Evolutionary conservation across 345 rosid genomes (phyloP), one percentile per base, ranked within the genome.

Genomic region (Reutealis trisperma): DNA sequence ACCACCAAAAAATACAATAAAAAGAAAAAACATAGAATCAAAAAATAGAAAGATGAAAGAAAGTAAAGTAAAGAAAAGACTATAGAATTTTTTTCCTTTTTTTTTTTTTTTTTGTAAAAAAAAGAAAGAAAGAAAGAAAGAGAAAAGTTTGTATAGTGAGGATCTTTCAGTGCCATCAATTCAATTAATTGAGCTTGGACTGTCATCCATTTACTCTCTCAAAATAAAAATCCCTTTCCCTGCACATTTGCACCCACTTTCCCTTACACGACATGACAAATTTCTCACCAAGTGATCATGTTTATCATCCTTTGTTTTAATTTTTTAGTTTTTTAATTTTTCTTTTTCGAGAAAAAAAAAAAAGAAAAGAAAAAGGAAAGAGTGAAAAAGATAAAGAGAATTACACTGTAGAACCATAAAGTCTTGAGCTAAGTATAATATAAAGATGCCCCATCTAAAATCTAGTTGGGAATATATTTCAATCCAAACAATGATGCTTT

Each of bases 161-260:
- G 85, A 80, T 69, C 78, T 81, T 84, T 84, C 75, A 81, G 87
- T 82, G 89, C 73, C 83, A 81, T 86, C 89, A 79, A 83, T 77
- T 86, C 82, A 79, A 75, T 78, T 79, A 82, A 83, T 78, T 79
- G 87, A 76, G 82, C 18, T 87, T 79, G 87, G 90, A 81, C 94
- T 88, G 91, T 83, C 90, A 88, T 84, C 89, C 94, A 88, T 90
- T 88, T 78, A 76, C 84, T 74, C 80, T 71, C 78, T 37, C 41
- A 37, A 54, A 72, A 81, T 82, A 76, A 81, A 80, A 77, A 74
- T 34, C 75, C 72, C 83, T 81, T 84, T 81, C 64, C 79, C 86
- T 82, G 63, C 77, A 78, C 83, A 85, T 75, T 76, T 88, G 90
- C 90, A 71, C 86, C 89, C 83, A 71, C 86, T 88, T 87, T 85